Conservation (phyloP, 768 basidiomycete genomes). For the Termitomyces sp. region DNA sequence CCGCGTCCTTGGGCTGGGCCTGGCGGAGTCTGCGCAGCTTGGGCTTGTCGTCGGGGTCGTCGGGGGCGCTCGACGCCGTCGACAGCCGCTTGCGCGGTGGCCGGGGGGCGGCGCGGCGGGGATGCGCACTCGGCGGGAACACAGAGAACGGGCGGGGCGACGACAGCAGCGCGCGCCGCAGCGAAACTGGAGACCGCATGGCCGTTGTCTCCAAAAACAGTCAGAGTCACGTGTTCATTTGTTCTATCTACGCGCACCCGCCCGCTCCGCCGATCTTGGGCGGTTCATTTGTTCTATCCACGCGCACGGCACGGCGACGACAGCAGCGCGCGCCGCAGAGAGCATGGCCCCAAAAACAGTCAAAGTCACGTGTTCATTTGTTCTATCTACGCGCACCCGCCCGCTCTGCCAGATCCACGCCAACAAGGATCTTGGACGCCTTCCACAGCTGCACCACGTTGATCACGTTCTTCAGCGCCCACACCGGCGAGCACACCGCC, state of each 20-base stretch:
- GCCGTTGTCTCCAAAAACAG: slow-evolving; percentile 13
- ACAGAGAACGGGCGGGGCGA: slow-evolving; percentile 11
- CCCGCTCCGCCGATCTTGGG: slow-evolving; percentile 85
- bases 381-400: slow-evolving; percentile 47
- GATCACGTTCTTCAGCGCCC: slow-evolving; percentile 82
- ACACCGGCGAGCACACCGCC: slow-evolving; percentile 56
- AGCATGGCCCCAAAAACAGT: slow-evolving; percentile 22
- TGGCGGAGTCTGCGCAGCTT: slow-evolving; percentile 34
- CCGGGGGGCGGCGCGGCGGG: background rate
- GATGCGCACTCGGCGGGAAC: slow-evolving; percentile 2
- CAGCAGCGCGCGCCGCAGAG: slow-evolving; percentile 34
- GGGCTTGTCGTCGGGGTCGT: slow-evolving; percentile 30
- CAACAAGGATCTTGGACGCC: slow-evolving; percentile 90
- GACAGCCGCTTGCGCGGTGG: slow-evolving; percentile 3
- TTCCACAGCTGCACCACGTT: slow-evolving; percentile 98
- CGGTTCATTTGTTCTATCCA: slow-evolving; percentile 26
- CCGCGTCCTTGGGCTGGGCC: slow-evolving; percentile 28
- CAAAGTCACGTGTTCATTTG: slow-evolving; percentile 7
- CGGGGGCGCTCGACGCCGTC: slow-evolving; percentile 8
- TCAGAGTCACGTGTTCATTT: slow-evolving; percentile 4
- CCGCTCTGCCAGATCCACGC: slow-evolving; percentile 86
- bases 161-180: slow-evolving; percentile 33
- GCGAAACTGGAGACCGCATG: slow-evolving; percentile 34
- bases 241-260: slow-evolving; percentile 36
- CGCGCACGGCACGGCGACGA: slow-evolving; percentile 15